Conservation (phyloP, 1,139 yeast genomes). For the Debaryomyces sp. region DNA sequence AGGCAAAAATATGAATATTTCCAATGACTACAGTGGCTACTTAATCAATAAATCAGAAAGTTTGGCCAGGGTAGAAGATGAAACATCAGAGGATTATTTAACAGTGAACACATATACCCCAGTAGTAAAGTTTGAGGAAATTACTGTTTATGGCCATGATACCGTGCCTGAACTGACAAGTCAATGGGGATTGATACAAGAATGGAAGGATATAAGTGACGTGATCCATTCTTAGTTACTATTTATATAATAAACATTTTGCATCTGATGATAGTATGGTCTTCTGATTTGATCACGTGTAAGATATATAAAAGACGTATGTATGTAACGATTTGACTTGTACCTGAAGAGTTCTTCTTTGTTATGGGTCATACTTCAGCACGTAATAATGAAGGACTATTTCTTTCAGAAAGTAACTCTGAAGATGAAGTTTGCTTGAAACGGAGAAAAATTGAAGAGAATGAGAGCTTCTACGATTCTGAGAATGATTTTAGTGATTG, state of each 20-base stretch:
- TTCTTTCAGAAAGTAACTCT: neutral
- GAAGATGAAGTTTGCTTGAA: neutral
- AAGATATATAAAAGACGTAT: neutral
- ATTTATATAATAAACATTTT: neutral
- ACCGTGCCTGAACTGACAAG: conserved; percentile 29
- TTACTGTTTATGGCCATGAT: conserved; percentile 46
- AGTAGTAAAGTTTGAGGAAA: conserved; percentile 31
- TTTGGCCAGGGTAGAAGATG: conserved; percentile 21
- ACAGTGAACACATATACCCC: conserved; percentile 32
- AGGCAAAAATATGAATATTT: conserved; percentile 29
- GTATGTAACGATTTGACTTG: neutral
- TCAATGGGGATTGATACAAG: conserved; percentile 38
- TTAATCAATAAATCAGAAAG: conserved; percentile 34
- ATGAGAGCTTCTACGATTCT: neutral
- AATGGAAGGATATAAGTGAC: conserved; percentile 36
- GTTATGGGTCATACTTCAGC: neutral
- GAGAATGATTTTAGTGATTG: conserved; percentile 21
- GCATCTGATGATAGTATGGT: neutral
- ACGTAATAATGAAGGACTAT: neutral
- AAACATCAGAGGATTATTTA: conserved; percentile 20
- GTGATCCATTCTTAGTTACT: conserved; percentile 28
- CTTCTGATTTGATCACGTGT: conserved; percentile 3
- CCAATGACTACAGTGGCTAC: conserved; percentile 29
- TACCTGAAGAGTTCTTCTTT: neutral
- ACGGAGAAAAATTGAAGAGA: neutral